Percentiles rank a stretch among this genome's conserved stretches.
These are phyloP conservation scores for Solanum dulcamara DNA, from an alignment of 257 asterid genomes.

Conservation along the genomic window DNA sequence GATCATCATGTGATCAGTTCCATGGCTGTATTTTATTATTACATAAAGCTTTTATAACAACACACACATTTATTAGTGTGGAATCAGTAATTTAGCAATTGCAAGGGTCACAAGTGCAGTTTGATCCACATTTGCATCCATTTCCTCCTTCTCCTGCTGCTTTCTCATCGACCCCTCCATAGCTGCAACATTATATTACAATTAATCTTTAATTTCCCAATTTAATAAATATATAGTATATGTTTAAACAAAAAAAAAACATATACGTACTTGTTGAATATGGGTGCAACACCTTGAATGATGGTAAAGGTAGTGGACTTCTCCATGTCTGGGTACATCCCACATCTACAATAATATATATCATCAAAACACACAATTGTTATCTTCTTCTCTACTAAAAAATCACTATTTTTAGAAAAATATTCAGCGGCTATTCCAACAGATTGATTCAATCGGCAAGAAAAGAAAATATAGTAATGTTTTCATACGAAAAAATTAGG, in stretches of 20 bases:
- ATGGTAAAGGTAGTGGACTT: constrained; percentile 5
- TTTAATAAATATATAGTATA: background rate
- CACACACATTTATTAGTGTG: too few relatives aligned
- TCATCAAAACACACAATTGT: too few relatives aligned
- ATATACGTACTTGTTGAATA: constrained; percentile 1
- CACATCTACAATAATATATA: background rate
- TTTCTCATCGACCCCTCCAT: background rate
- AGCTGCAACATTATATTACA: background rate
- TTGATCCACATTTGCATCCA: constrained; percentile 11
- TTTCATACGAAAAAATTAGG: too few relatives aligned
- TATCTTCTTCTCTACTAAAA: too few relatives aligned
- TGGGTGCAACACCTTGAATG: constrained; percentile 13
- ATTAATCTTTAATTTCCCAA: background rate
- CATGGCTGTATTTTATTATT: too few relatives aligned
- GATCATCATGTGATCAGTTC: too few relatives aligned
- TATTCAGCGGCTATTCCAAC: too few relatives aligned
- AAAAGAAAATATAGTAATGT: too few relatives aligned
- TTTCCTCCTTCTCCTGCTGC: constrained; percentile 1
- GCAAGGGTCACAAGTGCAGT: constrained; percentile 11
- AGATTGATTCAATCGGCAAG: too few relatives aligned
- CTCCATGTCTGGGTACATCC: constrained; percentile 14
- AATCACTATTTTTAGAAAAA: too few relatives aligned
- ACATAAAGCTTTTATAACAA: background rate
- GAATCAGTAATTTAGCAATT: too few relatives aligned
- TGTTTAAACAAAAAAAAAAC: background rate